Evolutionary conservation across 441 rosid species (phyloP), one percentile per base, ranked within the genome.

Genomic region (Jatropha podagrica): DNA sequence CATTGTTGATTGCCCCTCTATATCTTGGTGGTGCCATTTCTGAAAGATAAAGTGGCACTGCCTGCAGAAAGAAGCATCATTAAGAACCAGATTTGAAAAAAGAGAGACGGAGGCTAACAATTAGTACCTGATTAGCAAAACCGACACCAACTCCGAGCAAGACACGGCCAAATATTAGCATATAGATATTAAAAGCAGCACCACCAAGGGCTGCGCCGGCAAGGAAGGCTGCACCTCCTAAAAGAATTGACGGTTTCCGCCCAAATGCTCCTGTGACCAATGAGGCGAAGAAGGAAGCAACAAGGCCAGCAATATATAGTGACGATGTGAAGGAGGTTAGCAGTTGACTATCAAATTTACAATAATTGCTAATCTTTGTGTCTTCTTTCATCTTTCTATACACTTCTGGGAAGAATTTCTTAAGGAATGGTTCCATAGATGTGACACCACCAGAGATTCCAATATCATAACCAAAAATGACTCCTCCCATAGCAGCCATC

Each of bases 401-500:
- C 62, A 91, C 86, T 4, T 88, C 41, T 20, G 93, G 95, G 81
- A 92, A 94, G 77, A 92, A 91, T 61, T 89, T 86, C 41, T 78
- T 75, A 72, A 92, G 86, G 79, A 94, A 94, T 1, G 97, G 91
- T 65, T 61, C 85, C 97, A 94, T 94, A 3, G 95, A 90, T 9
- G 95, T 93, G n/a, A 90, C 97, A 40, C 94, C 95, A 2, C 95
- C 97, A 72, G 93, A 73, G 72, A 85, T 88, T 44, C 95, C 95
- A 69, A 90, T 85, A 80, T 92, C 97, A 74, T 88, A 92, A 74
- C 97, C 97, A 46, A 90, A 92, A 81, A 92, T 85, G 64, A 91
- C 86, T 66, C 97, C 97, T 74, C 95, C 95, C 83, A 81, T 88
- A 81, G 94, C 92, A 4, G 97, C 97, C 90, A 88, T 85, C 74